Conservation (phyloP, 1,284 basidiomycete genomes). For the Rhodotorula sp. region DNA sequence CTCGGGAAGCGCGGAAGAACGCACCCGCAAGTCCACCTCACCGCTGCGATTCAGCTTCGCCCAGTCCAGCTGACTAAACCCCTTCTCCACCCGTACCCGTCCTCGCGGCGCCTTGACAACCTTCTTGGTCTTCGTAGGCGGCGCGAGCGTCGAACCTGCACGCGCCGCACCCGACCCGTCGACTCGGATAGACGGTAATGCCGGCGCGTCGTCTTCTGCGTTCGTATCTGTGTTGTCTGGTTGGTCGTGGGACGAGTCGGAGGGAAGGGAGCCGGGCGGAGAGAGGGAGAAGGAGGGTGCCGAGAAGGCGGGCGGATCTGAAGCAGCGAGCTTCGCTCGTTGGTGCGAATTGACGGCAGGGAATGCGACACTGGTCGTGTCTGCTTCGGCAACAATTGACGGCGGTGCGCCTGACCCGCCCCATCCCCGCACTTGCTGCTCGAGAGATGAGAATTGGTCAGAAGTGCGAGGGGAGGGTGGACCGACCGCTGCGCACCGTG, state of each 20-base stretch:
- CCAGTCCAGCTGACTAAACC: conserved; percentile 93
- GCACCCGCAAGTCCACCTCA: conserved; percentile 71
- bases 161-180: conserved; percentile 32
- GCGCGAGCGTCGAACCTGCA: conserved; percentile 48
- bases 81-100: conserved; percentile 77
- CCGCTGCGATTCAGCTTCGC: conserved; percentile 70
- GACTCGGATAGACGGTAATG: conserved; percentile 59
- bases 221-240: conserved; percentile 28
- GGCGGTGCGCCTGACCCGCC: neutral
- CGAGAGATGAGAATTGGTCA: no score
- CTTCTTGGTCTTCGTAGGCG: conserved; percentile 57
- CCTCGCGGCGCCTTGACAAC: conserved; percentile 57
- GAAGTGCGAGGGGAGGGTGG: no score
- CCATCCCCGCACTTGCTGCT: no score
- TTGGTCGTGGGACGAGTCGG: conserved; percentile 7
- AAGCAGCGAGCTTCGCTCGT: conserved; percentile 53
- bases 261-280: conserved; percentile 38
- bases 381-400: conserved; percentile 56
- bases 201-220: conserved; percentile 47
- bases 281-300: conserved; percentile 48
- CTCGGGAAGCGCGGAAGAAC: neutral
- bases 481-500: neutral
- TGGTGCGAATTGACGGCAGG: conserved; percentile 78
- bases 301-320: conserved; percentile 39
- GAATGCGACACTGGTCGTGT: conserved; percentile 75